phyloP scores from a whole-genome alignment of 2,329 filamentous ascomycete species.

The Diaporthe sp. region DNA sequence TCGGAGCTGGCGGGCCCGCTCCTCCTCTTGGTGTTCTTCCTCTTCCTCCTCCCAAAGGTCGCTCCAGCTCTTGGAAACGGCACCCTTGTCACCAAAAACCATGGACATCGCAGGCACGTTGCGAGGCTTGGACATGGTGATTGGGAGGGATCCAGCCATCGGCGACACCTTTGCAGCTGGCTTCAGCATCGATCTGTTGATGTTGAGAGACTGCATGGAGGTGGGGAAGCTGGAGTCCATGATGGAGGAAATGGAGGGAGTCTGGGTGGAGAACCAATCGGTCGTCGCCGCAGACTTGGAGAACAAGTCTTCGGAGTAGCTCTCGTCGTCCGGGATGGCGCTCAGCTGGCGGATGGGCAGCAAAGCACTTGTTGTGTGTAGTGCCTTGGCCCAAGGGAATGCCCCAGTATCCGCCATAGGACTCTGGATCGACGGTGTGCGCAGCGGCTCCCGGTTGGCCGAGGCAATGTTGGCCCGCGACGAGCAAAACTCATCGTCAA shows the following conservation, averaged over 20 bases:
- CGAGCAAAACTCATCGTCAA: conserved; percentile 92
- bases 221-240: conserved; percentile 85
- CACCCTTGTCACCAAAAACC: conserved; percentile 83
- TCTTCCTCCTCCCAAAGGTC: conserved; percentile 96
- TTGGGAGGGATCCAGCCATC: conserved; percentile 80
- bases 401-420: conserved; percentile 84
- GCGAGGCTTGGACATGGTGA: conserved; percentile 83
- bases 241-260: conserved; percentile 86
- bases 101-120: conserved; percentile 79
- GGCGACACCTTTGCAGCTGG: conserved; percentile 68
- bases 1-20: conserved; percentile 71
- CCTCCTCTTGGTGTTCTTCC: conserved; percentile 79
- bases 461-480: conserved; percentile 83
- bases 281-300: conserved; percentile 77
- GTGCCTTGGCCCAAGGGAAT: conserved; percentile 95
- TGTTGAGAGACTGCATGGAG: conserved; percentile 82
- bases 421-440: conserved; percentile 94
- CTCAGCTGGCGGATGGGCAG: conserved; percentile 86
- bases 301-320: conserved; percentile 88
- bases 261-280: conserved; percentile 86
- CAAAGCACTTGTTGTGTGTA: conserved; percentile 78
- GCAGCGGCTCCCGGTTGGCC: conserved; percentile 93
- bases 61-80: conserved; percentile 98
- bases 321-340: conserved; percentile 84
- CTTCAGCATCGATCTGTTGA: conserved; percentile 62